These are phyloP conservation scores for Euphorbia celastroides DNA, from an alignment of 441 rosid genomes.

Conservation along the genomic window DNA sequence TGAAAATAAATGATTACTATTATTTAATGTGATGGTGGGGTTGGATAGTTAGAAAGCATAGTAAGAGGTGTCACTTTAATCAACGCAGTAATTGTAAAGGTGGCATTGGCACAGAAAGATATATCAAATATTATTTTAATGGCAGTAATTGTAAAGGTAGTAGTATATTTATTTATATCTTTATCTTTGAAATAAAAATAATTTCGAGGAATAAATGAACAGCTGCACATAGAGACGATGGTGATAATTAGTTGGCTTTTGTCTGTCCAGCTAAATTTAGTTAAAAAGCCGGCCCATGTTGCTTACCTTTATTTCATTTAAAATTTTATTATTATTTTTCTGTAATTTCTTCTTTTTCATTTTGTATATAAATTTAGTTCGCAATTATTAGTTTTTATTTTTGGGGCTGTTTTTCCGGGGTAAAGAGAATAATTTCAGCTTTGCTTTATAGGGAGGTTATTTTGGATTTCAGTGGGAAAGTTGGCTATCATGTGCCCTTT, in stretches of 20 bases:
- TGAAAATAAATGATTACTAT: too few species aligned
- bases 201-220: too few species aligned
- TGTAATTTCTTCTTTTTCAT: background rate
- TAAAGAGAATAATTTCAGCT: slow-evolving; percentile 16
- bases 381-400: background rate
- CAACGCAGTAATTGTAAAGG: slow-evolving; percentile 18
- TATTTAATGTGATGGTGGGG: slow-evolving; percentile 16
- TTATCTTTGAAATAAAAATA: too few species aligned
- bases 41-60: slow-evolving; percentile 10
- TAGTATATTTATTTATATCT: too few species aligned
- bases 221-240: slow-evolving; percentile 39
- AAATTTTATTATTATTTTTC: background rate
- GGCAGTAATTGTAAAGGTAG: too few species aligned
- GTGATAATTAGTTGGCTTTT: slow-evolving; percentile 36
- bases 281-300: slow-evolving; percentile 30
- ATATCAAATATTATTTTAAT: slow-evolving; percentile 12
- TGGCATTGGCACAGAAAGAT: slow-evolving; percentile 43
- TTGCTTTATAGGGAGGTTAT: slow-evolving; percentile 24
- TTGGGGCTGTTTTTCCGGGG: background rate
- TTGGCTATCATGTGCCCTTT: background rate
- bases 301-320: slow-evolving; percentile 33
- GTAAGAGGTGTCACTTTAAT: slow-evolving; percentile 18
- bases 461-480: slow-evolving; percentile 31
- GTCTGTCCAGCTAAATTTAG: slow-evolving; percentile 55
- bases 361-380: background rate